phyloP scores from a whole-genome alignment of 768 basidiomycete genomes.

The Pleurotus ostreatus region DNA sequence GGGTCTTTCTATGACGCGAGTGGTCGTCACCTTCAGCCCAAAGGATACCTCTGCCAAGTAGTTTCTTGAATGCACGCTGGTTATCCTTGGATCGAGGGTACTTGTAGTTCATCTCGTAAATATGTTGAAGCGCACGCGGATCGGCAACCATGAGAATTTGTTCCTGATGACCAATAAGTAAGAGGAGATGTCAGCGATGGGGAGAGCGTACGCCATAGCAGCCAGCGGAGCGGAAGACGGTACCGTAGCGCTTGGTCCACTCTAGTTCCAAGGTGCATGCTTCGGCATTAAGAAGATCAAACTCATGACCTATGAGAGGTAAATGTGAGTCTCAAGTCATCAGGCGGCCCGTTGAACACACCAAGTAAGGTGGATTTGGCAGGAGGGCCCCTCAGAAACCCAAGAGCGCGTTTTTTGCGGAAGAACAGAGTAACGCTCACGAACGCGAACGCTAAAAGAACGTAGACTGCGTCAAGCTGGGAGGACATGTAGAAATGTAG shows the following conservation, averaged over 20 bases:
- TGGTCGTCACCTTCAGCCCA: constrained; percentile 53
- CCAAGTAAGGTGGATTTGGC: not conserved
- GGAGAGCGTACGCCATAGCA: constrained; percentile 2
- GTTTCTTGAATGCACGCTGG: constrained; percentile 41
- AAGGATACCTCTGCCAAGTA: constrained; percentile 49
- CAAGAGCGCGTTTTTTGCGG: not conserved
- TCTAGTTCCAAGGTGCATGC: constrained; percentile 23
- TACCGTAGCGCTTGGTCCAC: constrained; percentile 22
- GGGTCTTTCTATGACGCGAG: constrained; percentile 47
- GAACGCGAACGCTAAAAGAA: not conserved
- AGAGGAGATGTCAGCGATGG: not conserved
- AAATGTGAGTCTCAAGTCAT: not conserved
- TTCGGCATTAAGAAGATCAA: constrained; percentile 9
- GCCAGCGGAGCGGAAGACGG: constrained; percentile 15
- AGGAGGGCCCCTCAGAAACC: not conserved
- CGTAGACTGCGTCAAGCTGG: not conserved
- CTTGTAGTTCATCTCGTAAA: constrained; percentile 50
- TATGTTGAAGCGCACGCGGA: constrained; percentile 55
- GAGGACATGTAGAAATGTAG: not conserved
- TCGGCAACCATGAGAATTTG: constrained; percentile 53
- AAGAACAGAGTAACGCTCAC: not conserved
- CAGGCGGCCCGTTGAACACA: not conserved
- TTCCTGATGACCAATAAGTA: constrained; percentile 27
- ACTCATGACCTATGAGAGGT: constrained; percentile 7
- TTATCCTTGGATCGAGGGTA: constrained; percentile 49